Evolutionary conservation across 495 filamentous ascomycete genomes (phyloP), one percentile per base, ranked within the genome.

Genomic region (Aspergillus indologenus): DNA sequence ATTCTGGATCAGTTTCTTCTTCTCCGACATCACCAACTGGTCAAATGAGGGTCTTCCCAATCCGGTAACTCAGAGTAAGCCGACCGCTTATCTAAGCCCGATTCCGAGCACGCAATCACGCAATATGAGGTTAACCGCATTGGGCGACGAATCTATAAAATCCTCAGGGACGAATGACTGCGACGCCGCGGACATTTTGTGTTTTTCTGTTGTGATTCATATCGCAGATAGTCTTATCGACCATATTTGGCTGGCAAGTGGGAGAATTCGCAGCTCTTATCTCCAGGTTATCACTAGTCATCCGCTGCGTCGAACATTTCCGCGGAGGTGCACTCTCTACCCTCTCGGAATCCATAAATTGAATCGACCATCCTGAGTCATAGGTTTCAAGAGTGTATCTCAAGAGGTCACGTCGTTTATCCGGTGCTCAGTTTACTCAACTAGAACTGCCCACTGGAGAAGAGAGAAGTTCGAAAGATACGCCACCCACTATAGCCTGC

Each of bases 41-140:
- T 15, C 34, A 40, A 45, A 2, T 12, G 34, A 44, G 7, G 23
- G 7, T n/a, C 9, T 24, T 17, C 23, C 48, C 48, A 51, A 51
- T 51, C 48, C 48, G 22, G 48, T 29, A 29, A 31, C 24, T 8
- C 5, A 40, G 34, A 40, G 34, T 40, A 40, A 40, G 34, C 34
- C 34, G 48, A 48, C 23, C 3, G 48, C 48, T 51, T 51, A 51
- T 17, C 15, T 51, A 51, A 51, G 23, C 2, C 48, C 15, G 11
- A 2, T 5, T 51, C 48, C 48, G 48, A 51, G 31, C 48, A 51
- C 59, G 67, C 64, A 60, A 65, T 65, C 48, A 51, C 59, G 67
- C 64, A 60, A 65, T 65, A 65, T 65, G 56, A 49, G 31, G 29
- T 61, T 69, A 66, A 63, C 67, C 62, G 56, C 64, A 54, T 69